phyloP scores from a whole-genome alignment of 805 yeast species.

The Saccharomycopsis synnaedendra region DNA sequence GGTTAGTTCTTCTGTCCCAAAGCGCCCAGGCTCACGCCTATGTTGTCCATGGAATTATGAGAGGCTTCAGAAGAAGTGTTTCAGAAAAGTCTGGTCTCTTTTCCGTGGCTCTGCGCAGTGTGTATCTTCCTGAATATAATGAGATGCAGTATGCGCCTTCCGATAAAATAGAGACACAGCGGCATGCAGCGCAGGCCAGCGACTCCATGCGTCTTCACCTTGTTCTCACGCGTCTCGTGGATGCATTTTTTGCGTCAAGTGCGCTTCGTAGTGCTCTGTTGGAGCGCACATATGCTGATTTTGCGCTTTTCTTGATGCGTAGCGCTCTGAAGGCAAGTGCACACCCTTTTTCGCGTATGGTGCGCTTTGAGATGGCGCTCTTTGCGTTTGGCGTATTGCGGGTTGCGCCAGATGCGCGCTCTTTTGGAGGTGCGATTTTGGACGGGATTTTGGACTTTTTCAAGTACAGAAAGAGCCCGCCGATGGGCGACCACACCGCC shows the following conservation, averaged over 20 bases:
- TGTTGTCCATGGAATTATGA: constrained; percentile 58
- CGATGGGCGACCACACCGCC: constrained; percentile 75
- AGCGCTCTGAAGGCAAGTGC: constrained; percentile 48
- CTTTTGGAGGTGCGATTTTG: constrained; percentile 29
- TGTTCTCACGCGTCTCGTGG: constrained; percentile 52
- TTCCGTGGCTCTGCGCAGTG: constrained; percentile 16
- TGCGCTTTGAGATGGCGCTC: constrained; percentile 67
- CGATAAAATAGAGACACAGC: constrained; percentile 45
- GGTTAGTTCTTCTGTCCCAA: constrained; percentile 72
- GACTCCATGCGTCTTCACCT: constrained; percentile 55
- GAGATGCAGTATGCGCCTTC: constrained; percentile 89
- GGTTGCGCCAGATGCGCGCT: constrained; percentile 11
- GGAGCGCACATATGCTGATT: constrained; percentile 50
- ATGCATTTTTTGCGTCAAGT: constrained; percentile 73
- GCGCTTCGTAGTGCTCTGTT: constrained; percentile 60
- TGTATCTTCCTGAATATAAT: constrained; percentile 36
- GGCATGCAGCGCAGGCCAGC: constrained; percentile 37
- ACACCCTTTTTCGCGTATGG: constrained; percentile 73
- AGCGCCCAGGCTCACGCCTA: constrained; percentile 44
- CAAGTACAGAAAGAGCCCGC: constrained; percentile 46
- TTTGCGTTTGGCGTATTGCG: constrained; percentile 50
- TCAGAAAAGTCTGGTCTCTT: constrained; percentile 53
- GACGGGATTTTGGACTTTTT: constrained; percentile 78
- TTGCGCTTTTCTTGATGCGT: constrained; percentile 44
- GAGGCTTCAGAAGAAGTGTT: constrained; percentile 59